Percentiles rank a stretch among this genome's conserved stretches.
Evolutionary conservation across 1,284 basidiomycete species (phyloP).

Genomic region (Amylostereum areolatum): DNA sequence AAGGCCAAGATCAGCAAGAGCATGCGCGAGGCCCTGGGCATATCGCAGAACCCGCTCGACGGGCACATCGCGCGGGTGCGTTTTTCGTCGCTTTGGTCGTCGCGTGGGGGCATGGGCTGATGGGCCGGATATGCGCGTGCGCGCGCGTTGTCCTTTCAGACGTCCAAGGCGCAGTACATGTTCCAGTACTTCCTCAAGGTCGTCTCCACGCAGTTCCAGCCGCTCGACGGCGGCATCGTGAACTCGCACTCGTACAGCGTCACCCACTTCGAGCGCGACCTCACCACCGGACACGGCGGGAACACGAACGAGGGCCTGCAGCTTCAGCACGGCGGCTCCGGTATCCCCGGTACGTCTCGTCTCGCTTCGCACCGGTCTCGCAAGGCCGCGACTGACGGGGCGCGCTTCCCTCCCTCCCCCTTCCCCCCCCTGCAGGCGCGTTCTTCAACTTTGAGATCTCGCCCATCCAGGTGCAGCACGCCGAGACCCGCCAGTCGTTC

Average conservation of each 20-base stretch:
- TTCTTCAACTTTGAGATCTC: conserved; percentile 99
- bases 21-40: conserved; percentile 74
- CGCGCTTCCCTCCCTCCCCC: too few relatives aligned
- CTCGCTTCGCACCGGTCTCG: too few relatives aligned
- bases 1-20: conserved; percentile 57
- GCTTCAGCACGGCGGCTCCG: conserved; percentile 76
- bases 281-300: conserved; percentile 53
- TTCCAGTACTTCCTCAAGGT: conserved; percentile 99
- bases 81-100: conserved; percentile 7
- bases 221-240: conserved; percentile 70
- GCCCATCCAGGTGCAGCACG: conserved; percentile 89
- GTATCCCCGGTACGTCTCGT: conserved; percentile 69
- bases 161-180: conserved; percentile 75
- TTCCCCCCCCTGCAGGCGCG: conserved; percentile 51
- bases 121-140: conserved; percentile 1
- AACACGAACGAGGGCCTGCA: conserved; percentile 68
- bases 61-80: conserved; percentile 59
- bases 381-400: too few relatives aligned
- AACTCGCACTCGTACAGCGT: conserved; percentile 91
- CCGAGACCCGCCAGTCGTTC: conserved; percentile 89
- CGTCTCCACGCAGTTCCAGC: conserved; percentile 87
- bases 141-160: too few relatives aligned
- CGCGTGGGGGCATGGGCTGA: conserved; percentile 4
- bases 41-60: conserved; percentile 77
- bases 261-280: conserved; percentile 93